A percentile compares a stretch with the other conserved stretches of the same genome.
These are phyloP conservation scores for Lithocarpus polystachyus DNA, from an alignment of 306 rosid species.

Conservation along the genomic window DNA sequence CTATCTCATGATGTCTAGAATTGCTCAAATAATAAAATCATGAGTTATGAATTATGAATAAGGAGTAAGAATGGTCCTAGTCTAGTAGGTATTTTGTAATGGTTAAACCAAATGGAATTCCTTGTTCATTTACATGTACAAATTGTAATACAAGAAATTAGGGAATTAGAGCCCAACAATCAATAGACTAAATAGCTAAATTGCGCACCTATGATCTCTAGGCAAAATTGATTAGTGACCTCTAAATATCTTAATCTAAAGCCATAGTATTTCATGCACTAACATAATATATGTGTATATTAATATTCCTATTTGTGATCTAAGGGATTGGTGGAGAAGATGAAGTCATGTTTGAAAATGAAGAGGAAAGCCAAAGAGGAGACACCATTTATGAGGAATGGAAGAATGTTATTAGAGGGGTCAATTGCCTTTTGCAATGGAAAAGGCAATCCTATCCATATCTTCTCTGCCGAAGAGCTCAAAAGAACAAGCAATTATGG, in stretches of 20 bases:
- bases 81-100: background rate
- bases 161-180: too few relatives aligned
- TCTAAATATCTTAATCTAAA: background rate
- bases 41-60: background rate
- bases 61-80: background rate
- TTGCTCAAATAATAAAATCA: background rate
- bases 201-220: too few relatives aligned
- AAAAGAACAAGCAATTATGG: background rate
- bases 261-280: background rate
- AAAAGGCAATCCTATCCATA: background rate
- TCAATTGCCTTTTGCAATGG: background rate
- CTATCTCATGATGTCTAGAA: too few relatives aligned
- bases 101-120: too few relatives aligned
- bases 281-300: background rate
- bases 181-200: background rate
- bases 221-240: too few relatives aligned
- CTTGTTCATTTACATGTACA: too few relatives aligned
- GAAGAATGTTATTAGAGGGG: background rate
- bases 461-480: background rate
- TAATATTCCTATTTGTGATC: background rate
- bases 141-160: too few relatives aligned
- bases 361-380: background rate
- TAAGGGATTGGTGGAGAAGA: background rate
- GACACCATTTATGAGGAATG: background rate
- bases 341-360: background rate